A percentile compares a stretch with the other conserved stretches of the same genome.
phyloP scores from a whole-genome alignment of 2,329 filamentous ascomycete genomes.

The Ceratocystis harringtonii region DNA sequence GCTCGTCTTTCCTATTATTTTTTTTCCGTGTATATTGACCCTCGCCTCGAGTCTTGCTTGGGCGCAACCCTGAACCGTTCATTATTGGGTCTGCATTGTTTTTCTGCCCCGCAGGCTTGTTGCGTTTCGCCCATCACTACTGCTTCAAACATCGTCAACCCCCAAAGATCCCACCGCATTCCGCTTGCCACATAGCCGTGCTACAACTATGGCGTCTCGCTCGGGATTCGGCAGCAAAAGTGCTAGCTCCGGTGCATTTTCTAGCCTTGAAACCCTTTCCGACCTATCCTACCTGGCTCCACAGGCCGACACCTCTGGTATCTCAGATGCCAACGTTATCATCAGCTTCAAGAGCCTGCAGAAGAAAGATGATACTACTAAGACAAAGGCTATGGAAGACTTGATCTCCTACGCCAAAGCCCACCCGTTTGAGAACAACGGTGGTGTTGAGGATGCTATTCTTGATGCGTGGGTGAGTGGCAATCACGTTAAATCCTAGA shows the following conservation, averaged over 20 bases:
- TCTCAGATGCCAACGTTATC: slow-evolving; percentile 67
- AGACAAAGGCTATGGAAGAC: slow-evolving; percentile 80
- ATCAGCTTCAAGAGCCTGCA: slow-evolving; percentile 85
- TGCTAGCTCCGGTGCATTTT: slow-evolving; percentile 6
- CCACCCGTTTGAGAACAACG: slow-evolving; percentile 37
- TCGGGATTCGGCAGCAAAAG: slow-evolving; percentile 10
- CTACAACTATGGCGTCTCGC: not conserved
- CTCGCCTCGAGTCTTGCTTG: not conserved
- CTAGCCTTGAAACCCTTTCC: slow-evolving; percentile 1
- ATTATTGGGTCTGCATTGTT: not conserved
- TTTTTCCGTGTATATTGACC: not conserved
- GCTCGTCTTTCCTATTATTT: not conserved
- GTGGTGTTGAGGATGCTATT: slow-evolving; percentile 63
- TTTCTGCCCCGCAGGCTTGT: not conserved
- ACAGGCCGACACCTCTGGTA: slow-evolving; percentile 60
- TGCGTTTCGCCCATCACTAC: not conserved
- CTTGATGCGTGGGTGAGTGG: slow-evolving; percentile 66
- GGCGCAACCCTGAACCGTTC: not conserved
- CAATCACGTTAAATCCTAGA: slow-evolving; percentile 15
- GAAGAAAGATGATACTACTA: slow-evolving; percentile 88
- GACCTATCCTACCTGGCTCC: slow-evolving; percentile 73
- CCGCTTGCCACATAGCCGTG: not conserved
- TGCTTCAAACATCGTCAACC: not conserved
- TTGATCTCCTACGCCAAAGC: slow-evolving; percentile 49
- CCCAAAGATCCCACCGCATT: not conserved